These are phyloP conservation scores for Aspergillus sp. DNA, from an alignment of 2,329 filamentous ascomycete species.

Conservation along the genomic window DNA sequence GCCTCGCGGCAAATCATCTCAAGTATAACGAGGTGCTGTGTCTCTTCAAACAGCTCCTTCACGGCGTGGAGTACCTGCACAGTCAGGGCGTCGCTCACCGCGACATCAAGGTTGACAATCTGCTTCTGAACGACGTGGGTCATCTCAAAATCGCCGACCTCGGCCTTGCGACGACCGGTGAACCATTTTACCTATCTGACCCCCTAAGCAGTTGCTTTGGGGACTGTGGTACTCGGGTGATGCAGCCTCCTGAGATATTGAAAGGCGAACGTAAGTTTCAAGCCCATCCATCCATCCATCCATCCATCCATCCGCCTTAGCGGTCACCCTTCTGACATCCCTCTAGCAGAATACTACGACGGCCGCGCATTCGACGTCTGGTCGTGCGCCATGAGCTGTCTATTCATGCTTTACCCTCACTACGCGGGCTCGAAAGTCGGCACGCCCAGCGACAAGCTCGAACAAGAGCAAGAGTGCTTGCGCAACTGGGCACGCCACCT, in stretches of 20 bases:
- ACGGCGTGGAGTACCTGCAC: constrained; percentile 80
- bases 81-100: constrained; percentile 82
- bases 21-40: constrained; percentile 70
- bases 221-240: neutral
- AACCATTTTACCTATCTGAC: neutral
- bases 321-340: neutral
- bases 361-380: neutral
- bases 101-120: constrained; percentile 87
- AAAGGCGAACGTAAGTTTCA: neutral
- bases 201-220: neutral
- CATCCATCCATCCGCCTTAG: neutral
- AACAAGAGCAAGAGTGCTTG: too few species aligned
- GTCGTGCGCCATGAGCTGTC: neutral
- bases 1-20: constrained; percentile 72
- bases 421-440: too few species aligned
- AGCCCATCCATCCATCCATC: neutral
- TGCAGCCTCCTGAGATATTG: neutral
- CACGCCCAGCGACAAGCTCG: too few species aligned
- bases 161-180: constrained; percentile 61
- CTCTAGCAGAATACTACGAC: neutral
- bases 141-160: constrained; percentile 91
- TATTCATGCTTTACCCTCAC: neutral
- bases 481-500: too few species aligned
- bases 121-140: constrained; percentile 74
- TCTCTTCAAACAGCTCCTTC: constrained; percentile 84